Conservation (phyloP, 2,329 filamentous ascomycete genomes). For the Xylariaceae sp. region DNA sequence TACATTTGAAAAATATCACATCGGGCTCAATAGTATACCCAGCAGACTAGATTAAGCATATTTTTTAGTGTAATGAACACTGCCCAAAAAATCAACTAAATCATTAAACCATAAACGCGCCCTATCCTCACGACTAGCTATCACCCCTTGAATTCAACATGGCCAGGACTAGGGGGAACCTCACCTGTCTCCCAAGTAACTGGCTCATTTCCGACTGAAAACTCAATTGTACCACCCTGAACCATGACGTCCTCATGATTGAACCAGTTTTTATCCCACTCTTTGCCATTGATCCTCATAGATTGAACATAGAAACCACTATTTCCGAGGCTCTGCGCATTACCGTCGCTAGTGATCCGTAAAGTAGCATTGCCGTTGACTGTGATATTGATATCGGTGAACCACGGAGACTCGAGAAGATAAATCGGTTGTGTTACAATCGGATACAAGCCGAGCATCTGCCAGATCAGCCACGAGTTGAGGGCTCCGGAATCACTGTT, state of each 20-base stretch:
- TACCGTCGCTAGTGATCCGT: conserved; percentile 45
- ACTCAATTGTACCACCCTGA: conserved; percentile 49
- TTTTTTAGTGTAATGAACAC: too few relatives aligned
- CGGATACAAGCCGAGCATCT: conserved; percentile 61
- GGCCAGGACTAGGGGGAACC: conserved; percentile 52
- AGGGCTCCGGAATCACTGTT: conserved; percentile 65
- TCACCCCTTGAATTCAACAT: conserved; percentile 15
- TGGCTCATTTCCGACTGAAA: conserved; percentile 49
- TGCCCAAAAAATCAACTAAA: too few relatives aligned
- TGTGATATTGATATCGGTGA: conserved; percentile 54
- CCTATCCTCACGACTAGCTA: too few relatives aligned
- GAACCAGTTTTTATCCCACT: conserved; percentile 61
- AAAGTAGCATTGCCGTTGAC: conserved; percentile 51
- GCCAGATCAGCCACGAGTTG: conserved; percentile 63
- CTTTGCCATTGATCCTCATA: conserved; percentile 57
- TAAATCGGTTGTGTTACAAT: conserved; percentile 64
- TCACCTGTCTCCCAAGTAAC: conserved; percentile 54
- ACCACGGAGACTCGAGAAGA: conserved; percentile 56
- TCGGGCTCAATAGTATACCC: too few relatives aligned
- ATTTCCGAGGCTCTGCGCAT: conserved; percentile 47
- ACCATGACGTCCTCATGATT: conserved; percentile 55
- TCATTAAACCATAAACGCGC: too few relatives aligned
- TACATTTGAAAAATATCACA: too few relatives aligned
- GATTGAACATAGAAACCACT: conserved; percentile 56
- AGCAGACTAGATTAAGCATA: too few relatives aligned